Base-by-base conservation (phyloP, 2,329 filamentous ascomycete species). In the Colletotrichum musae region DNA sequence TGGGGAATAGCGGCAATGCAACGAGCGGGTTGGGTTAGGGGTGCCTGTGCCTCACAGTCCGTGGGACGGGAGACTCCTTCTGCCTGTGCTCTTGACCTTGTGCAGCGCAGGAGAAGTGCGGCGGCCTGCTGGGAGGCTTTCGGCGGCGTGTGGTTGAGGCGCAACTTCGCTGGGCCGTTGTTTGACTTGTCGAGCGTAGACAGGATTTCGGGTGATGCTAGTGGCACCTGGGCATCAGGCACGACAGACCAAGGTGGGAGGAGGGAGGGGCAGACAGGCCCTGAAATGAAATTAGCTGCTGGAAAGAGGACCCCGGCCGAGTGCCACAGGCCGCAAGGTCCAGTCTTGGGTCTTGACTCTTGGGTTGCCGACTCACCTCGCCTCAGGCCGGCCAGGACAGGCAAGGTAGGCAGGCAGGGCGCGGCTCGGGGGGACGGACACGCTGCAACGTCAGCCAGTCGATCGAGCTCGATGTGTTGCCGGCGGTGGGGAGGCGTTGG, bases 211-310 rank as follows among this genome's bases (percentile, higher is more conserved):
- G 62, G 56, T 66, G 61, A 51, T 69, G 66, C 54, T 69, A 66
- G 62, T 57, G 62, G 56, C 66, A 66, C 56, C 51, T 43, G 51
- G 66, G 68, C 16, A 57, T 58, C 68, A 68, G 52, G 64, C 47
- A 68, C 52, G 28, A 26, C 18, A 56, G 32, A 60, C 51, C 16
- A 24, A 58, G 64, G 43, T 62, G 64, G 64, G 39, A 63, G 68
- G 32, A 39, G 57, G 45, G 67, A 70, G 64, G 68, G 64, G 68
- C 58, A 58, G 50, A 53, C 68, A 62, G 64, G 63, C 64, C 68
- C 58, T 70, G 68, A 70, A 70, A 58, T 70, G 47, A 70, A 69
- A 69, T 69, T 69, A 69, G 39, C 60, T 54, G 62, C 62, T 66
- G 62, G 54, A 69, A 66, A 64, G 56, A 69, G 62, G 62, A 69